Conservation (phyloP, 1,139 yeast genomes). For the Nakaseomyces glabratus region DNA sequence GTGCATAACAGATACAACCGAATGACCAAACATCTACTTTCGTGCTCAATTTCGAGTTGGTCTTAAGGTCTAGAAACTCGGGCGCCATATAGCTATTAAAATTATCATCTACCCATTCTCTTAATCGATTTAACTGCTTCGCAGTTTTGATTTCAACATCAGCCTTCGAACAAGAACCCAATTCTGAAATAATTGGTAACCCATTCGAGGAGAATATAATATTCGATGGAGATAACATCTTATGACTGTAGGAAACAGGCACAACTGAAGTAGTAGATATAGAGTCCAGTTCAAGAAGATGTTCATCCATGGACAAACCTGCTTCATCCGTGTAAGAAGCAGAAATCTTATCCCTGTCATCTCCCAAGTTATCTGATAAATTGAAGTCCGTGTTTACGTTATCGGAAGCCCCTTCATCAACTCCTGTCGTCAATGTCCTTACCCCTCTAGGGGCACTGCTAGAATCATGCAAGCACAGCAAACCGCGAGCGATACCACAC, state of each 20-base stretch:
- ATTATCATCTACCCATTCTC: conserved; percentile 76
- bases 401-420: conserved; percentile 13
- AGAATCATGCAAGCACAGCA: conserved; percentile 57
- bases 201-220: conserved; percentile 71
- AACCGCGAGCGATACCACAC: conserved; percentile 63
- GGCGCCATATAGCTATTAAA: conserved; percentile 92
- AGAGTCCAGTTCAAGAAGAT: conserved; percentile 17
- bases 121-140: conserved; percentile 65
- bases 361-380: conserved; percentile 2
- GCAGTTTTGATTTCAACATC: conserved; percentile 46
- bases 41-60: conserved; percentile 56
- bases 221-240: conserved; percentile 84
- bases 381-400: conserved; percentile 7
- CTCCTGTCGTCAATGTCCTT: background rate
- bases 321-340: conserved; percentile 21
- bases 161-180: conserved; percentile 73
- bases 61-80: conserved; percentile 69
- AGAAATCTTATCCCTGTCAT: conserved; percentile 15
- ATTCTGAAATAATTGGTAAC: conserved; percentile 69
- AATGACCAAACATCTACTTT: conserved; percentile 83
- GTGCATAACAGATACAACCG: conserved; percentile 73
- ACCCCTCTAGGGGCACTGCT: conserved; percentile 23
- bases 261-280: conserved; percentile 10
- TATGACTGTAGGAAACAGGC: conserved; percentile 61
- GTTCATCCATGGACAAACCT: conserved; percentile 23